A percentile compares a stretch with the other conserved stretches of the same genome.
Conservation (phyloP, 306 rosid species). For the Inga oerstediana region DNA sequence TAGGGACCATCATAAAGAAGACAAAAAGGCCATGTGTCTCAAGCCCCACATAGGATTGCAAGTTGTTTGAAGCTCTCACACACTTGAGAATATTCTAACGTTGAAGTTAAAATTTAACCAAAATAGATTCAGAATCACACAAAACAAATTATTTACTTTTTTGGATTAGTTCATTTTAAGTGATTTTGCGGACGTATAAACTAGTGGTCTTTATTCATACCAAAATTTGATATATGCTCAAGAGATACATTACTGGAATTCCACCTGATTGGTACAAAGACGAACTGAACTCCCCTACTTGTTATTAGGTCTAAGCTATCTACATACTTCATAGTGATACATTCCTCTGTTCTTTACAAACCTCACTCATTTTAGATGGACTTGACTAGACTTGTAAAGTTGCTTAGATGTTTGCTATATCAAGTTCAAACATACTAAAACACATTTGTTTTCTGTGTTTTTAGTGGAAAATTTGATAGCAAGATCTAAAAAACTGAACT, state of each 20-base stretch:
- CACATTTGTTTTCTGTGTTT: background rate
- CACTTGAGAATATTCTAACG: background rate
- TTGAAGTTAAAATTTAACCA: background rate
- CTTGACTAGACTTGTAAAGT: background rate
- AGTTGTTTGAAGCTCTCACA: background rate
- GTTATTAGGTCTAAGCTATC: conserved; percentile 21
- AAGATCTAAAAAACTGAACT: background rate
- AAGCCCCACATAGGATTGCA: background rate
- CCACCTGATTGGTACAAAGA: conserved; percentile 12
- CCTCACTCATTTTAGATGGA: background rate
- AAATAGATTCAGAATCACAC: background rate
- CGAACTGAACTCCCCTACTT: background rate
- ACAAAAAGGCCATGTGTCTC: background rate
- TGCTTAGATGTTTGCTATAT: background rate
- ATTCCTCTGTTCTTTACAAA: background rate
- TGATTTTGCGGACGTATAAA: background rate
- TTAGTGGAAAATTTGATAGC: background rate
- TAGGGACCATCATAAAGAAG: background rate
- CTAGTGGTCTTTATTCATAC: conserved; percentile 21
- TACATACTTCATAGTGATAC: background rate
- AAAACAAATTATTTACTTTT: background rate
- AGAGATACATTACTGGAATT: conserved; percentile 24
- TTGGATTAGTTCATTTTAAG: no score
- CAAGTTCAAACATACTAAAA: background rate
- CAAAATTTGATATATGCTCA: conserved; percentile 40